phyloP scores from a whole-genome alignment of 257 asterid species.

The Lantana camara region DNA sequence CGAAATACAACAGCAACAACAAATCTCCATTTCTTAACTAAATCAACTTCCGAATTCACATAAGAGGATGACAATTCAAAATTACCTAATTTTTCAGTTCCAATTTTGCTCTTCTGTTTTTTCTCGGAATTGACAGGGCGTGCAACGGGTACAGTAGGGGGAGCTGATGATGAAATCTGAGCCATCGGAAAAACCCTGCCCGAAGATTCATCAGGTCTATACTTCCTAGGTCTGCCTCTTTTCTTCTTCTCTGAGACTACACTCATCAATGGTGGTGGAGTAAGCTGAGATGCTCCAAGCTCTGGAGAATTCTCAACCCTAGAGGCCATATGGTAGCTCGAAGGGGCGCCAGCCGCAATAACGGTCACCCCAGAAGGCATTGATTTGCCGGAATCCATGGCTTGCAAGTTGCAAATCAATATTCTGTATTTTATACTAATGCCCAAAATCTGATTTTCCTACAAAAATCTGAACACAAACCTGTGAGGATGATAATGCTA shows the following conservation, averaged over 20 bases:
- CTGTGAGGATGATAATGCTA: not conserved
- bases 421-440: conserved; percentile 15
- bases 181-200: conserved; percentile 43
- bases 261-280: conserved; percentile 26
- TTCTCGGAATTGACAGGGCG: conserved; percentile 53
- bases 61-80: not conserved
- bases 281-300: conserved; percentile 27
- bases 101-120: conserved; percentile 61
- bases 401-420: conserved; percentile 11
- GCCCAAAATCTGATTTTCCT: conserved; percentile 16
- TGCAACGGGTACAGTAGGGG: conserved; percentile 31
- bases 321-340: conserved; percentile 60
- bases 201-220: conserved; percentile 58
- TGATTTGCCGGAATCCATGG: conserved; percentile 72
- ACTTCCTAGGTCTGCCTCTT: conserved; percentile 95
- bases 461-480: conserved; percentile 10
- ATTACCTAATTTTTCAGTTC: conserved; percentile 71
- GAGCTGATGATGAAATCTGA: conserved; percentile 55
- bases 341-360: conserved; percentile 59
- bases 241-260: conserved; percentile 69
- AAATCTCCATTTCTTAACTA: not conserved
- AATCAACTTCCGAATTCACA: conserved; percentile 8
- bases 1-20: not conserved
- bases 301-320: conserved; percentile 49
- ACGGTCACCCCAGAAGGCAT: conserved; percentile 56